These are phyloP conservation scores for Spirogloea muscicola DNA, from an alignment of 139 green algal species.

Conservation along the genomic window DNA sequence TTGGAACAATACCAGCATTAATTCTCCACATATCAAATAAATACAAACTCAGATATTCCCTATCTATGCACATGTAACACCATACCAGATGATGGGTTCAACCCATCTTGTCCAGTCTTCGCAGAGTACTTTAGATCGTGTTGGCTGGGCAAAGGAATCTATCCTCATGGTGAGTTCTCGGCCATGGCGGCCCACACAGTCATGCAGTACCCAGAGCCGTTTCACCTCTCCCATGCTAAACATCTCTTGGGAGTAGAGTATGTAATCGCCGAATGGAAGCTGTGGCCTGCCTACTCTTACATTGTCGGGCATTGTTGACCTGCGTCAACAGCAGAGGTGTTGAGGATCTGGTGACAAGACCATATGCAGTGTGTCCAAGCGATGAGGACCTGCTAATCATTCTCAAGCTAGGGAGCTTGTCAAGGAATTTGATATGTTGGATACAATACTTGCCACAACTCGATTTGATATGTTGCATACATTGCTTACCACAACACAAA, in stretches of 20 bases:
- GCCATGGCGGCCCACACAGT: conserved; percentile 1
- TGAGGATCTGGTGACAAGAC: neutral
- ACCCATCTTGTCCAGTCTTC: conserved; percentile 31
- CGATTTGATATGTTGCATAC: too few species aligned
- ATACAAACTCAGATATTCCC: too few species aligned
- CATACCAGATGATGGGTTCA: conserved; percentile 36
- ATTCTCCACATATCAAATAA: too few species aligned
- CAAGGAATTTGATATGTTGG: neutral
- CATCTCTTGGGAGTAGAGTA: conserved; percentile 23
- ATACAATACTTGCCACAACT: neutral
- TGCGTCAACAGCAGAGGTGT: neutral
- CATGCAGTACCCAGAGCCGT: conserved; percentile 18
- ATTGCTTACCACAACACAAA: too few species aligned
- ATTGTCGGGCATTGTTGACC: conserved; percentile 5
- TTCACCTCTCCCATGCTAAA: conserved; percentile 43
- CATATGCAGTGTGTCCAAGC: neutral
- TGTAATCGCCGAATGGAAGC: conserved; percentile 24
- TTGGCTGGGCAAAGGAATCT: conserved; percentile 19
- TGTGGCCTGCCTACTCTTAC: neutral
- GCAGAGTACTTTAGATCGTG: conserved; percentile 6
- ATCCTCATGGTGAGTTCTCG: conserved; percentile 16
- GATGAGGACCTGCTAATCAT: neutral
- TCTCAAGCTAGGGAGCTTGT: neutral
- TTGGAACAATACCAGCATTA: too few species aligned
- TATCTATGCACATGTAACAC: too few species aligned